Base-by-base conservation (phyloP, 805 yeast species). In the Starmerella floris region DNA sequence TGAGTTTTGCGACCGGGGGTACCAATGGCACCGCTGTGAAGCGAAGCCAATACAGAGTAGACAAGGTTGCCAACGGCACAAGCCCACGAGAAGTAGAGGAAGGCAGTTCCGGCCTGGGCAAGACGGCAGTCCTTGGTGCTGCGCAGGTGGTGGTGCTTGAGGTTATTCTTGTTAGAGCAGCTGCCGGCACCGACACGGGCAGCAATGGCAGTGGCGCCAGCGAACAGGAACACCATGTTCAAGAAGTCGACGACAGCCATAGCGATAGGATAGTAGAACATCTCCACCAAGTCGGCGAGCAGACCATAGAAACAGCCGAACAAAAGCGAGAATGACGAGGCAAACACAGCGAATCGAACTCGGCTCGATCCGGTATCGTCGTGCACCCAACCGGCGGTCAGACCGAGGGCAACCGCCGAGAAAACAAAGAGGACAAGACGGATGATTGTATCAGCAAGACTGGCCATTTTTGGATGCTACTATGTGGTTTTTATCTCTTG, bases 151-250 rank as follows among this genome's bases (percentile, higher is more conserved):
- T 88, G 88, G 51, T 55, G 38, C 54, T 75, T 68, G 52, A 85
- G 47, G 71, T 83, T 85, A 43, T 33, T 45, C 49, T 67, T 52
- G 76, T 84, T 80, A 54, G 68, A 46, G 72, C 98, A 88, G 32
- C 94, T 79, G 72, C 85, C 95, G 51, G 70, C 72, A 65, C 87
- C 76, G 60, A 82, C 77, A 57, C 77, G 93, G 47, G 83, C 94
- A 41, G 97, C 97, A 60, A 91, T 69, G 41, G 95, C 95, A 45
- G 94, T 77, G 57, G 87, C 97, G 52, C 83, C 97, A 39, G 97
- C 77, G 63, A 91, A 83, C 44, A 95, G 77, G 77, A 91, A 91
- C 55, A 87, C 81, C 55, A 77, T 66, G 73, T 85, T 85, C 65
- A 91, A 69, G 68, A 84, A 79, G 70, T 91, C 98, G 59, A 83